Percentiles rank a stretch among this genome's conserved stretches.
phyloP scores from a whole-genome alignment of 495 filamentous ascomycete species.

The Ramalina intermedia region DNA sequence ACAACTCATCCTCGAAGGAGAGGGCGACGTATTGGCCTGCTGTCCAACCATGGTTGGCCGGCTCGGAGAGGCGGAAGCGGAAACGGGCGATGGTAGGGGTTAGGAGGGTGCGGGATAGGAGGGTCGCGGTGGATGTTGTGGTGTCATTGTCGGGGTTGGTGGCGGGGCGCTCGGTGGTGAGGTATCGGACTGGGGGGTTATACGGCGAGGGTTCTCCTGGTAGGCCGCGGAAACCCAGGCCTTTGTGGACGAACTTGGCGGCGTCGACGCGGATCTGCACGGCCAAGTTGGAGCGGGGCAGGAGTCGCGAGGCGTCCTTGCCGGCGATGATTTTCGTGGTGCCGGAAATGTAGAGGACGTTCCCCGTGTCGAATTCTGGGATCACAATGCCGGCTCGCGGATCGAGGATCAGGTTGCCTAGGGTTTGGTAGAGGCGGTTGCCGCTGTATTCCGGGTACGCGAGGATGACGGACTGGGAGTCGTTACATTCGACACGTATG shows the following conservation, averaged over 20 bases:
- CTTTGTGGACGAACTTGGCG: conserved; percentile 44
- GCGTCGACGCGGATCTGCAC: conserved; percentile 48
- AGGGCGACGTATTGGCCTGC: conserved; percentile 65
- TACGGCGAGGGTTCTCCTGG: conserved; percentile 51
- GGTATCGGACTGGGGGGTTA: conserved; percentile 47
- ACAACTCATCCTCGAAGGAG: conserved; percentile 50
- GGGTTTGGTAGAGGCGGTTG: conserved; percentile 67
- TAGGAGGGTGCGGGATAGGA: conserved; percentile 39
- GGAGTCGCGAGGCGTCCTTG: conserved; percentile 39
- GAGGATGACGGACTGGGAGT: conserved; percentile 31
- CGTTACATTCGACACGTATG: conserved; percentile 46
- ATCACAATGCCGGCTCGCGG: conserved; percentile 51
- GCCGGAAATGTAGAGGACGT: conserved; percentile 59
- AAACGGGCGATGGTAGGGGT: conserved; percentile 50
- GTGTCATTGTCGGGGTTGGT: conserved; percentile 11
- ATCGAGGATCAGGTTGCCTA: conserved; percentile 56
- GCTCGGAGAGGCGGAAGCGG: conserved; percentile 40
- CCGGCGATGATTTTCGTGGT: conserved; percentile 46
- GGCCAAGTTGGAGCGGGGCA: conserved; percentile 57
- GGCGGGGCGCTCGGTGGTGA: conserved; percentile 31
- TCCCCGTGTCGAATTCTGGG: conserved; percentile 54
- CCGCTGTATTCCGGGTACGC: conserved; percentile 72
- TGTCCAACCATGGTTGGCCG: conserved; percentile 33
- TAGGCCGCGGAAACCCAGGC: conserved; percentile 51
- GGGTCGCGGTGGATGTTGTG: conserved; percentile 28